A percentile compares a stretch with the other conserved stretches of the same genome.
Conservation (phyloP, 2,329 filamentous ascomycete species). For the Trichoderma arundinaceum region DNA sequence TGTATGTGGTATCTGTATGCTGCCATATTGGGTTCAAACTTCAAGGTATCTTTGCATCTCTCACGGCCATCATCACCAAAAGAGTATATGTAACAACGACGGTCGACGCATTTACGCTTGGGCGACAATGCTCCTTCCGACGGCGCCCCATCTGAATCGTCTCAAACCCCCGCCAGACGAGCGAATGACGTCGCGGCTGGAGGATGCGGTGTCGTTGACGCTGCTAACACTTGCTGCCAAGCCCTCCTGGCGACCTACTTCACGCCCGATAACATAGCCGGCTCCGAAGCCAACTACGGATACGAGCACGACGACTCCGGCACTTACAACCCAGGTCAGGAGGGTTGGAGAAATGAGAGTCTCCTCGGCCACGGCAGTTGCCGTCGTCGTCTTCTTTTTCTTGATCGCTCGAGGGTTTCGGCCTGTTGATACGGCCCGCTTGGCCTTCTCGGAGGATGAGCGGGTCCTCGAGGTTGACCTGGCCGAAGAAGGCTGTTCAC, state of each 20-base stretch:
- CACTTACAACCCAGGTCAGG: constrained; percentile 68
- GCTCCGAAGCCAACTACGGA: constrained; percentile 72
- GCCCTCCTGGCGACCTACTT: constrained; percentile 67
- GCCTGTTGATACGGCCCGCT: constrained; percentile 52
- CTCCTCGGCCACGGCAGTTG: constrained; percentile 44
- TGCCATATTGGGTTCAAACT: constrained; percentile 10
- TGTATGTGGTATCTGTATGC: constrained; percentile 32
- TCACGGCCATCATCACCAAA: constrained; percentile 6
- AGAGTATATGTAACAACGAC: neutral
- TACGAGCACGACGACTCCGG: constrained; percentile 70
- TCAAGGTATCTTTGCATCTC: constrained; percentile 20
- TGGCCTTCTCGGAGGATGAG: constrained; percentile 52
- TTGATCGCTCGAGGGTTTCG: constrained; percentile 57
- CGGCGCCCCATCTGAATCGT: constrained; percentile 60
- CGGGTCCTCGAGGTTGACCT: constrained; percentile 40
- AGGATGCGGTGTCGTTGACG: constrained; percentile 55
- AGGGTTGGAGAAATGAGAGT: constrained; percentile 63
- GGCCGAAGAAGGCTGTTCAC: constrained; percentile 41
- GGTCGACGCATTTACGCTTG: constrained; percentile 36
- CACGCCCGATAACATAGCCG: constrained; percentile 70
- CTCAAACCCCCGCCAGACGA: constrained; percentile 58
- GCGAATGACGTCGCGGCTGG: constrained; percentile 60
- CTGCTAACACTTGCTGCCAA: constrained; percentile 51
- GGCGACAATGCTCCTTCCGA: constrained; percentile 58
- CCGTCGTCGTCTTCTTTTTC: constrained; percentile 59